A percentile compares a stretch with the other conserved stretches of the same genome.
Conservation (phyloP, 768 basidiomycete species). For the Pisolithus albus region DNA sequence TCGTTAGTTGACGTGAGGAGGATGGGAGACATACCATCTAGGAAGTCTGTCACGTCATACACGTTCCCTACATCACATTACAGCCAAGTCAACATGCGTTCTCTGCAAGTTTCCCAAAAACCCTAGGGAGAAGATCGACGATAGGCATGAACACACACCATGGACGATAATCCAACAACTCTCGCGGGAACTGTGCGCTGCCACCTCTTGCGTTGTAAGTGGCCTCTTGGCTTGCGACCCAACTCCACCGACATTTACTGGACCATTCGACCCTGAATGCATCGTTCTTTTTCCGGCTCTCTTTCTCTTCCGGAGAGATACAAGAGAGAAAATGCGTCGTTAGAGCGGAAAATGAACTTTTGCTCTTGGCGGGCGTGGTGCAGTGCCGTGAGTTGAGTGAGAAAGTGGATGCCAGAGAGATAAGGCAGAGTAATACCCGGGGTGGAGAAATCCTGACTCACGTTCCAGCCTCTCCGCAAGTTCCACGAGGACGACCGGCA, state of each 20-base stretch:
- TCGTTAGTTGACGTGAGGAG: background rate
- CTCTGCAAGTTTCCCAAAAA: background rate
- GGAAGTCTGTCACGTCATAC: conserved; percentile 75
- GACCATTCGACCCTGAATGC: background rate
- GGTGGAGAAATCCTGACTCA: too few relatives aligned
- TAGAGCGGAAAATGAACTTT: conserved; percentile 3
- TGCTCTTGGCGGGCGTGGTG: background rate
- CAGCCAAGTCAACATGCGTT: background rate
- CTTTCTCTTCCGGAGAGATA: background rate
- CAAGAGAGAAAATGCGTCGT: background rate
- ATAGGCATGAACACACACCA: conserved; percentile 36
- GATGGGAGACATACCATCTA: conserved; percentile 45
- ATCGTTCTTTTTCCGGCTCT: background rate
- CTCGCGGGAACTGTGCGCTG: conserved; percentile 49
- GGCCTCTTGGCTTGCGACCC: background rate
- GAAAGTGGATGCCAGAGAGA: too few relatives aligned
- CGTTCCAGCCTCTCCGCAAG: too few relatives aligned
- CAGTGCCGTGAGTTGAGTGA: too few relatives aligned
- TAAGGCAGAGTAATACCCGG: too few relatives aligned
- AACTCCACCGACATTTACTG: background rate
- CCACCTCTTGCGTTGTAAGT: conserved; percentile 45
- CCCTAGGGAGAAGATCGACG: background rate
- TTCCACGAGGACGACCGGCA: too few relatives aligned
- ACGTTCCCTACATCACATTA: conserved; percentile 45
- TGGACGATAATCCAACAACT: conserved; percentile 84